These are phyloP conservation scores for Calonectria montana DNA, from an alignment of 2,329 filamentous ascomycete species.

Conservation along the genomic window DNA sequence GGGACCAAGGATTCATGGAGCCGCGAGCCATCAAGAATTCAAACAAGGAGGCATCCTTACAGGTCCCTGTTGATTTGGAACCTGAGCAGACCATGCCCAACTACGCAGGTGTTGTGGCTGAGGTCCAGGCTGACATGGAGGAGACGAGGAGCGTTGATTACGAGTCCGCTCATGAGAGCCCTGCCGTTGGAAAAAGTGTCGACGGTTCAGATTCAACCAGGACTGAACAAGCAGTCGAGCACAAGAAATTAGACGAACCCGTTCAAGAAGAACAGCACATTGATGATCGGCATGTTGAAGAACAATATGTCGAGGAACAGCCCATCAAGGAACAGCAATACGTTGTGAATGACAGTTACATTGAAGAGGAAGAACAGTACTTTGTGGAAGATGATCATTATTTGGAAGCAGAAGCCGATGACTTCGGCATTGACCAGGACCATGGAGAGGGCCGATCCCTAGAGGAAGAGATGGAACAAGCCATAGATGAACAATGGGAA, in stretches of 20 bases:
- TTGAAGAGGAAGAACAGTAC: constrained; percentile 13
- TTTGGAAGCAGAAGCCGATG: not conserved
- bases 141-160: constrained; percentile 19
- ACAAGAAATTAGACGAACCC: not conserved
- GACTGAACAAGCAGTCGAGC: constrained; percentile 38
- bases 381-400: constrained; percentile 38
- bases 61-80: constrained; percentile 24
- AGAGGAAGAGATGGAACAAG: constrained; percentile 40
- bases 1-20: constrained; percentile 45
- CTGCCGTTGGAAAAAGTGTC: not conserved
- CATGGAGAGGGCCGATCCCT: not conserved
- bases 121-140: constrained; percentile 17
- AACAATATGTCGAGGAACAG: not conserved
- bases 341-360: not conserved
- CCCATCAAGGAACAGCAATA: constrained; percentile 17
- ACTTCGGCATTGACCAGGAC: not conserved
- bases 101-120: constrained; percentile 19
- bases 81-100: constrained; percentile 2
- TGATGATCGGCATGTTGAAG: constrained; percentile 44
- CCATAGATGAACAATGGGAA: constrained; percentile 30
- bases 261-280: not conserved
- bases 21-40: constrained; percentile 33
- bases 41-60: constrained; percentile 34
- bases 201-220: constrained; percentile 28
- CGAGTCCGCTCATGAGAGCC: constrained; percentile 15